phyloP scores from a whole-genome alignment of 1,284 basidiomycete genomes.

The Cryptococcus depauperatus region DNA sequence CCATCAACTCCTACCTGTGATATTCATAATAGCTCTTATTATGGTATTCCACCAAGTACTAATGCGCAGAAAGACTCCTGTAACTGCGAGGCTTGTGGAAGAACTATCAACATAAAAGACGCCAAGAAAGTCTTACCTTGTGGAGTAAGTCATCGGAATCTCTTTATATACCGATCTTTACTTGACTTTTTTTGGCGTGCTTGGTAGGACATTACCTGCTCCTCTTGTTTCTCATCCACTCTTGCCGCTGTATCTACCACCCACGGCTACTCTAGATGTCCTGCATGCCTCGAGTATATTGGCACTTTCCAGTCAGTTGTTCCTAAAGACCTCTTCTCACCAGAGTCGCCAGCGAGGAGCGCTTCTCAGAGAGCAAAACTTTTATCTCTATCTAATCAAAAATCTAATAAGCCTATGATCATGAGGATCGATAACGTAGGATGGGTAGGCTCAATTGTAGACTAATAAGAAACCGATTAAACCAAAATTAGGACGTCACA shows the following conservation, averaged over 20 bases:
- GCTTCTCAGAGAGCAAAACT: too few species aligned
- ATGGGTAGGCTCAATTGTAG: constrained; percentile 26
- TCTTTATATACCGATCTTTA: too few species aligned
- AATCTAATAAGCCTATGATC: background rate
- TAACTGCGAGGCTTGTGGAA: constrained; percentile 18
- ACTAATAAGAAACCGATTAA: background rate
- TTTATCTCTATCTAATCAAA: too few species aligned
- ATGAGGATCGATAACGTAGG: constrained; percentile 42
- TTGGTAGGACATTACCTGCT: constrained; percentile 31
- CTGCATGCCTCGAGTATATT: constrained; percentile 23
- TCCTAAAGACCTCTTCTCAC: background rate
- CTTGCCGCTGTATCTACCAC: constrained; percentile 32
- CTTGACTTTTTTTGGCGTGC: too few species aligned
- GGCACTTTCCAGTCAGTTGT: constrained; percentile 13
- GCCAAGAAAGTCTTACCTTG: constrained; percentile 28
- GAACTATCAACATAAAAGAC: constrained; percentile 1
- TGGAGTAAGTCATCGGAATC: constrained; percentile 15
- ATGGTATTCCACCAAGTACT: background rate
- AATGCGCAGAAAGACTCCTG: background rate
- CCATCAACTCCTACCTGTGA: background rate
- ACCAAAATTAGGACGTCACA: constrained; percentile 35
- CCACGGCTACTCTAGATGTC: constrained; percentile 24
- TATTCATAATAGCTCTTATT: too few species aligned
- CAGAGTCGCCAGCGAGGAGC: too few species aligned
- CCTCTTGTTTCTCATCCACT: constrained; percentile 32